Base-by-base conservation (phyloP, 106 monocot genomes). In the Ottelia alismoides region DNA sequence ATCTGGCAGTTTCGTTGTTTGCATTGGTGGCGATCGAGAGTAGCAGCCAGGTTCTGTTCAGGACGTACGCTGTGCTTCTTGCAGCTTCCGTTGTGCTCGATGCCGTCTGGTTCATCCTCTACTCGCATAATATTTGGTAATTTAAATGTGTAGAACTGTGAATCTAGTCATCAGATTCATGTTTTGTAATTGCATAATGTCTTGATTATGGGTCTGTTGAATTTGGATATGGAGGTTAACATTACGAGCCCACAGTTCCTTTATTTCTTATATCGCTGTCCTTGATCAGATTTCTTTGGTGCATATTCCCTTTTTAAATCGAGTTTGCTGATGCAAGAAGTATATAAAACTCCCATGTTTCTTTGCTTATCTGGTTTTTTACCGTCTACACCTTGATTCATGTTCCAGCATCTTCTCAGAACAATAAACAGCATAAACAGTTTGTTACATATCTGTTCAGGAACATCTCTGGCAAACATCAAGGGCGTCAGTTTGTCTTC, bases 11-110 rank as follows among this genome's bases (percentile, higher is more conserved):
- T 35, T 65, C 83, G 4, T 71, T 93, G n/a, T 93, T 87, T 63
- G 87, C 87, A 0, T 52, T 93, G 1, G 80, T 93, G 0, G 93
- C 93, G 16, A 93, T 93, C 20, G 87, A 87, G 73, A 78, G 84
- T 45, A 76, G 80, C 16, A 93, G 87, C 63, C 93, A 93, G 63
- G 81, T 60, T 46, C 74, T 93, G 22, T 79, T 79, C 10, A 44
- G 87, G 57, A 78, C 92, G n/a, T 93, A 93, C 45, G 93, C 73
- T 10, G 72, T 76, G 40, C 87, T 93, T 45, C 83, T 93, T 53
- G 58, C 53, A 24, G 80, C 70, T 47, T 65, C 65, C 18, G 73
- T 93, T 60, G 43, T 93, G 22, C 77, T 93, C n/a, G 93, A 93
- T 67, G 35, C 78, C 17, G 51, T 67, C 26, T 93, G 93, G 93